These are phyloP conservation scores for Ballota nigra DNA, from an alignment of 257 asterid genomes.

Conservation along the genomic window DNA sequence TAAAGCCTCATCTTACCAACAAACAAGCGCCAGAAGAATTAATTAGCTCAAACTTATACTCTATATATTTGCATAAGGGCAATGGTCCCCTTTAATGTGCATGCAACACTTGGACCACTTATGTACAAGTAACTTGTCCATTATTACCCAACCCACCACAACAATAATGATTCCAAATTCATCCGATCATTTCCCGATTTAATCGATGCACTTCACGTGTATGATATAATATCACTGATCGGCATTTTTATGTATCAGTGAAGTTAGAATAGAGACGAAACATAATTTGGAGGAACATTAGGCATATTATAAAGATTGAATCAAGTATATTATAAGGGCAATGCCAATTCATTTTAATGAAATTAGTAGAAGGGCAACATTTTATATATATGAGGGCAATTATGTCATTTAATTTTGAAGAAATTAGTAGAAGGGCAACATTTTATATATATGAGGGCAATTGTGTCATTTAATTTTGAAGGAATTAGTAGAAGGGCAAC, in stretches of 20 bases:
- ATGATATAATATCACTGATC: no score
- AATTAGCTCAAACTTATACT: background rate
- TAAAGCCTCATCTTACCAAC: constrained; percentile 24
- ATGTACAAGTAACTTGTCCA: background rate
- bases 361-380: background rate
- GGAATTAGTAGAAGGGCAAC: background rate
- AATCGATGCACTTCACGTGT: background rate
- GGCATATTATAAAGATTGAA: no score
- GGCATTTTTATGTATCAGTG: no score
- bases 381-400: no score
- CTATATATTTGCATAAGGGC: background rate
- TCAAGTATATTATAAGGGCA: background rate
- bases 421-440: no score
- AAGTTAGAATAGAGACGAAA: background rate
- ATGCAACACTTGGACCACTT: constrained; percentile 27
- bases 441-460: no score
- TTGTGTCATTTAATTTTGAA: no score
- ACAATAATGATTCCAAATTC: background rate
- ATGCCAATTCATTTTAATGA: background rate
- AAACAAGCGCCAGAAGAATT: constrained; percentile 20
- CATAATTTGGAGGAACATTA: background rate
- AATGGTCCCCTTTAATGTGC: constrained; percentile 28
- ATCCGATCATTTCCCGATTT: background rate
- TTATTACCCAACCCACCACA: background rate
- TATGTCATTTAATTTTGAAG: background rate